Evolutionary conservation across 2,329 filamentous ascomycete species (phyloP), one percentile per base, ranked within the genome.

Genomic region (Penicillium paneum): DNA sequence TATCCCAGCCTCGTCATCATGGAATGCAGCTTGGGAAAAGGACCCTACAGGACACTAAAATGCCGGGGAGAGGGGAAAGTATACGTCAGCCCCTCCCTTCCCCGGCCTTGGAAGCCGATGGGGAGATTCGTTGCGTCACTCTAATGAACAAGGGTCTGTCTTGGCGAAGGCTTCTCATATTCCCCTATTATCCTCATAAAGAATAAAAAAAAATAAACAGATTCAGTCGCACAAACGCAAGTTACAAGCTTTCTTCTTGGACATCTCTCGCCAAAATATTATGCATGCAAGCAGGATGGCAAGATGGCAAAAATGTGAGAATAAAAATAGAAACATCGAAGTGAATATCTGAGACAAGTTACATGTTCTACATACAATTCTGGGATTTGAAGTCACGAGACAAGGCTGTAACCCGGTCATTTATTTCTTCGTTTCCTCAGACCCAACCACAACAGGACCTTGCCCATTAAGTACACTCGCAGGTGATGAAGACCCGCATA

Each of bases 401-500:
- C 17, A 24, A 31, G 28, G 17, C 28, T 40, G 36, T 13, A 17
- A 49, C 35, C 34, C 21, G 19, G 11, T 36, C 31, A 40, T 24
- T 24, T 36, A 40, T 24, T 24, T 36, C 34, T 50, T 50, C n/a
- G 15, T 24, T 34, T 50, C 38, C 46, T 24, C 28, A 17, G 28
- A 26, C 19, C 26, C 31, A 45, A 46, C 51, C 39, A 43, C 43
- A 24, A 36, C 46, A n/a, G 41, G 32, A 19, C 39, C 11, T 32
- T 40, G 48, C 28, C 55, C 43, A 41, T 57, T 48, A 17, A 52
- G 46, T n/a, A 61, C 35, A 34, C 59, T 60, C n/a, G 21, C 21
- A 24, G 51, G 44, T 34, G 58, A 53, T 12, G 54, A 54, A 42
- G 57, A 50, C 52, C 43, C 53, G 28, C 48, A 44, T 6, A 55